Evolutionary conservation across 768 basidiomycete species (phyloP).

Genomic region (Dendrothele bispora): DNA sequence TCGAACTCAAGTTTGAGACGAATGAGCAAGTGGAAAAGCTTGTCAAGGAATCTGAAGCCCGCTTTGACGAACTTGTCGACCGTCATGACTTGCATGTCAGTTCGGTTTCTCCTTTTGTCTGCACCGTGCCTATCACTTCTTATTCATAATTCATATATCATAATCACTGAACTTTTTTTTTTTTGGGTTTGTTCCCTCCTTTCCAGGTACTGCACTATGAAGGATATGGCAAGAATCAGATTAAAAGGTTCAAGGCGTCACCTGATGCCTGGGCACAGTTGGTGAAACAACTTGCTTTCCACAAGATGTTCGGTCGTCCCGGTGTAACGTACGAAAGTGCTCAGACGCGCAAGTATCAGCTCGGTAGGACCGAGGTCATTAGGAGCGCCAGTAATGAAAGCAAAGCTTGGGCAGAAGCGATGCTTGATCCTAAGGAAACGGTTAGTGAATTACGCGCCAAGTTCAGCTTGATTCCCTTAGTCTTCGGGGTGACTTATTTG

Average conservation of each 20-base stretch:
- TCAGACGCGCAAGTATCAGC: slow-evolving; percentile 90
- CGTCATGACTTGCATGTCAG: slow-evolving; percentile 78
- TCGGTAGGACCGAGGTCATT: slow-evolving; percentile 94
- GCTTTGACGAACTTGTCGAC: slow-evolving; percentile 75
- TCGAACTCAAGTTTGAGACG: slow-evolving; percentile 71
- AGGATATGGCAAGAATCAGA: slow-evolving; percentile 84
- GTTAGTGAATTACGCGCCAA: slow-evolving; percentile 36
- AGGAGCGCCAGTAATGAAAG: slow-evolving; percentile 81
- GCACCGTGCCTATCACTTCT: too few relatives aligned
- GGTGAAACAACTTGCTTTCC: slow-evolving; percentile 94
- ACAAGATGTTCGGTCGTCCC: slow-evolving; percentile 75
- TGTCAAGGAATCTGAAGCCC: slow-evolving; percentile 57
- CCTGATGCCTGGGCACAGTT: slow-evolving; percentile 97
- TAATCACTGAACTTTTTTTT: background rate
- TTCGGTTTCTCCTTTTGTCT: slow-evolving; percentile 5
- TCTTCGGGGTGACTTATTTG: background rate
- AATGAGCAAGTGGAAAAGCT: slow-evolving; percentile 51
- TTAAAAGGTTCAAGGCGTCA: slow-evolving; percentile 80
- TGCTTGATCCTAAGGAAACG: slow-evolving; percentile 58
- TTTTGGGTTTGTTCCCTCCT: too few relatives aligned
- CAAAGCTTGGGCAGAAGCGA: slow-evolving; percentile 86
- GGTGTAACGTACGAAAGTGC: slow-evolving; percentile 91
- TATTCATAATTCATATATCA: slow-evolving; percentile 10
- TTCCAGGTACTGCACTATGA: slow-evolving; percentile 76
- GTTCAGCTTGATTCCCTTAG: background rate